Evolutionary conservation across 169 alveolate species (phyloP).

Genomic region (Plasmodium inui): DNA sequence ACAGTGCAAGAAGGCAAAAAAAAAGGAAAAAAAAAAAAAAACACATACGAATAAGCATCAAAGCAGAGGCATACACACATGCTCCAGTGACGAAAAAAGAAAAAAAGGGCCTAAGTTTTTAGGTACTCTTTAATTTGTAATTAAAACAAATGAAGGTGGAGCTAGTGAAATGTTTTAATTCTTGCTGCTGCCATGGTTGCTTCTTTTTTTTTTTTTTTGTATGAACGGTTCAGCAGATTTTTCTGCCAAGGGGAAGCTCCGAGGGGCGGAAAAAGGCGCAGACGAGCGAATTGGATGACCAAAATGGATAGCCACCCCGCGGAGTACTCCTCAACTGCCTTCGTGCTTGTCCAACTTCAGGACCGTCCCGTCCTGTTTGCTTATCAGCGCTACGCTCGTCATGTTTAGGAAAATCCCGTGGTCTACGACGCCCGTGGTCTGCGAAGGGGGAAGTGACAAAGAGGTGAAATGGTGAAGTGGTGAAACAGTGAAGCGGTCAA

Average conservation of each 20-base stretch:
- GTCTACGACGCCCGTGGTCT: slow-evolving; percentile 88
- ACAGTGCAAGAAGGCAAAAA: background rate
- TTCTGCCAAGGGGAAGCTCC: background rate
- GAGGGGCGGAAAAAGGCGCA: background rate
- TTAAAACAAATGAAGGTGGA: background rate
- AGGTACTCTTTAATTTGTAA: background rate
- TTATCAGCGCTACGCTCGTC: slow-evolving; percentile 83
- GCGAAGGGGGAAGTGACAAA: background rate
- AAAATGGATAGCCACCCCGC: background rate
- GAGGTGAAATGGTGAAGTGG: background rate
- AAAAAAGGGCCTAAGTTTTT: slow-evolving; percentile 5
- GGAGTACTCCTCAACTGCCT: background rate
- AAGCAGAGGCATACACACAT: background rate
- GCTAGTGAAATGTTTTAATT: background rate
- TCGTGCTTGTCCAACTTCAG: slow-evolving; percentile 25
- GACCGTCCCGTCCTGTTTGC: slow-evolving; percentile 81
- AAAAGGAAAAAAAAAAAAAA: background rate
- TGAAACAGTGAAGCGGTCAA: background rate
- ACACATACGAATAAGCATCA: background rate
- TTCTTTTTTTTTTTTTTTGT: background rate
- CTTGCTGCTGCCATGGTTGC: background rate
- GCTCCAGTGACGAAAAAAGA: background rate
- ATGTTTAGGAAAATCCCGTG: slow-evolving; percentile 85
- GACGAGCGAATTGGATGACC: background rate
- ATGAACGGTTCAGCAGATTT: background rate